A percentile compares a stretch with the other conserved stretches of the same genome.
These are phyloP conservation scores for Zasmidium citrigriseum DNA, from an alignment of 2,329 filamentous ascomycete genomes.

Conservation along the genomic window DNA sequence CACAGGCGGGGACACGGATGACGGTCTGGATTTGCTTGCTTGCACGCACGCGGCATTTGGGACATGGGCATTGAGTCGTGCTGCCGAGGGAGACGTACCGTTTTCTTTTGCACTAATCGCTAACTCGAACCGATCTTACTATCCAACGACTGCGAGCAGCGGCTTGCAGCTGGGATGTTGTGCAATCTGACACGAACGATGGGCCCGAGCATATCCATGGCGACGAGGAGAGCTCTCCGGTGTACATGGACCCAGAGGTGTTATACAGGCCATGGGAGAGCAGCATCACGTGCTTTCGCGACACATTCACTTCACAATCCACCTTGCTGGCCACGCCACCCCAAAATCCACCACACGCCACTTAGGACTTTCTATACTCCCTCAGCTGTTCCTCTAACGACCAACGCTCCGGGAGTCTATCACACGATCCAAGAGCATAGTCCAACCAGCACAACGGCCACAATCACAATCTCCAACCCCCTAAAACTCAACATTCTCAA, in stretches of 20 bases:
- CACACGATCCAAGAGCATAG: not conserved
- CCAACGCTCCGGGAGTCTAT: not conserved
- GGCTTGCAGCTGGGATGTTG: not conserved
- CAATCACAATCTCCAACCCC: conserved; percentile 29
- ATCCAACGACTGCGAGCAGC: not conserved
- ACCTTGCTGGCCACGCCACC: no score
- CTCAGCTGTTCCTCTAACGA: not conserved
- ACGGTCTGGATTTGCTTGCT: not conserved
- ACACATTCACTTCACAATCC: not conserved
- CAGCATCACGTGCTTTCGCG: not conserved
- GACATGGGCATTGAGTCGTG: not conserved
- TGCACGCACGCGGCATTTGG: not conserved
- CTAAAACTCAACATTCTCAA: conserved; percentile 32
- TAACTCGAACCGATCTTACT: not conserved
- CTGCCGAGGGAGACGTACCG: not conserved
- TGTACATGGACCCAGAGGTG: not conserved
- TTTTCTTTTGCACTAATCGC: not conserved
- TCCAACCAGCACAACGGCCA: conserved; percentile 17
- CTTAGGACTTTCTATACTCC: no score
- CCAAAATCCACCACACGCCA: no score
- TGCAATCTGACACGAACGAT: not conserved
- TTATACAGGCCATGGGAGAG: not conserved
- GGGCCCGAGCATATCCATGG: not conserved
- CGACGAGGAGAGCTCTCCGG: not conserved
- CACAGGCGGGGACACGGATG: not conserved